Evolutionary conservation across 2,329 filamentous ascomycete species (phyloP).

Genomic region (Ophiostoma angusticollis): DNA sequence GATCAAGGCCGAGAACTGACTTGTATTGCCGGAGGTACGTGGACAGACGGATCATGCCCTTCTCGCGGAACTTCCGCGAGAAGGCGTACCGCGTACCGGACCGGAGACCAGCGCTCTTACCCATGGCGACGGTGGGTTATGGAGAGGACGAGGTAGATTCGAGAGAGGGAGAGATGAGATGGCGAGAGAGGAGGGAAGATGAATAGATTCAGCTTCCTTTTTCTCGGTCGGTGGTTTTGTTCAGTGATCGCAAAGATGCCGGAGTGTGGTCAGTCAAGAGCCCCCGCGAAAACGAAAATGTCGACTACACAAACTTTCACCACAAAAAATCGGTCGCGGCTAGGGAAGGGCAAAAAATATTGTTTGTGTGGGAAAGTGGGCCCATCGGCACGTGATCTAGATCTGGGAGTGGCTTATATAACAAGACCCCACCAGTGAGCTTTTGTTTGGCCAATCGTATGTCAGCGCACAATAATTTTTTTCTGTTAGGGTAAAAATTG

Average conservation of each 20-base stretch:
- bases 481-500: slow-evolving; percentile 11
- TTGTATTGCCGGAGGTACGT: slow-evolving; percentile 94
- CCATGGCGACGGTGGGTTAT: slow-evolving; percentile 42
- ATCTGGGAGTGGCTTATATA: neutral
- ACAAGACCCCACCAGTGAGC: neutral
- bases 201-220: slow-evolving; percentile 3
- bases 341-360: slow-evolving; percentile 1
- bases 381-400: slow-evolving; percentile 8
- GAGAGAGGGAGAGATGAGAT: neutral
- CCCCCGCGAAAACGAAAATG: slow-evolving; percentile 3
- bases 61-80: slow-evolving; percentile 86
- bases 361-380: slow-evolving; percentile 11
- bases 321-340: slow-evolving; percentile 7
- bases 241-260: too few relatives aligned
- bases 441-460: neutral
- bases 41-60: slow-evolving; percentile 83
- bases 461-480: slow-evolving; percentile 7
- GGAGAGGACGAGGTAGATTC: neutral
- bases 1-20: slow-evolving; percentile 32
- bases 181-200: neutral
- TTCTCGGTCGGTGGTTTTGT: slow-evolving; percentile 2
- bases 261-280: too few relatives aligned
- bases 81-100: slow-evolving; percentile 88
- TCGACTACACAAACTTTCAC: slow-evolving; percentile 14
- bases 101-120: slow-evolving; percentile 78